Base-by-base conservation (phyloP, 2,329 filamentous ascomycete genomes). In the Ramularia collo-cygni region DNA sequence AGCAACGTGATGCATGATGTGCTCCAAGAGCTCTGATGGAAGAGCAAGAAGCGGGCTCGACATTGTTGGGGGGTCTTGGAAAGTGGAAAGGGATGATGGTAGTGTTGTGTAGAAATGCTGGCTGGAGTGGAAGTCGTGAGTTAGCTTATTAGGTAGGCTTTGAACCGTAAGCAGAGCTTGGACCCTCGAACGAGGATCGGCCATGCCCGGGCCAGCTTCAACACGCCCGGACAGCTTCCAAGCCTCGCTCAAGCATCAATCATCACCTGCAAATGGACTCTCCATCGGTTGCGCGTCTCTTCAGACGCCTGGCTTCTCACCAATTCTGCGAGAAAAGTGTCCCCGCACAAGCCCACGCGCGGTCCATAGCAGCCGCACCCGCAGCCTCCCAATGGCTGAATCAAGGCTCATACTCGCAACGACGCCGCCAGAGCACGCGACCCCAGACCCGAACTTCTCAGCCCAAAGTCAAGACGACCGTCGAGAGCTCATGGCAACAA, bases 181-280 rank as follows among this genome's bases (percentile, higher is more conserved):
- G 33, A n/a, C n/a, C n/a, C n/a, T n/a, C n/a, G 26, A n/a, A 9
- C 26, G 26, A 8, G 26, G 8, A n/a, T 28, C 26, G 26, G 8
- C n/a, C 26, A 28, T n/a, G n/a, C n/a, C n/a, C n/a, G n/a, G n/a
- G n/a, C n/a, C n/a, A n/a, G n/a, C n/a, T n/a, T n/a, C n/a, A n/a
- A n/a, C n/a, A n/a, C n/a, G n/a, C n/a, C n/a, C n/a, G n/a, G n/a
- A n/a, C n/a, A n/a, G n/a, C n/a, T n/a, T n/a, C n/a, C n/a, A n/a
- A n/a, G n/a, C n/a, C n/a, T n/a, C n/a, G n/a, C n/a, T n/a, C n/a
- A n/a, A n/a, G n/a, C n/a, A n/a, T n/a, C n/a, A n/a, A n/a, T n/a
- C n/a, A n/a, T n/a, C n/a, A n/a, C n/a, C n/a, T n/a, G n/a, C n/a
- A 18, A 21, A 94, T 95, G 88, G 88, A 95, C 67, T 89, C 85